phyloP scores from a whole-genome alignment of 2,329 filamentous ascomycete species.

The Thermochaetoides dissita region DNA sequence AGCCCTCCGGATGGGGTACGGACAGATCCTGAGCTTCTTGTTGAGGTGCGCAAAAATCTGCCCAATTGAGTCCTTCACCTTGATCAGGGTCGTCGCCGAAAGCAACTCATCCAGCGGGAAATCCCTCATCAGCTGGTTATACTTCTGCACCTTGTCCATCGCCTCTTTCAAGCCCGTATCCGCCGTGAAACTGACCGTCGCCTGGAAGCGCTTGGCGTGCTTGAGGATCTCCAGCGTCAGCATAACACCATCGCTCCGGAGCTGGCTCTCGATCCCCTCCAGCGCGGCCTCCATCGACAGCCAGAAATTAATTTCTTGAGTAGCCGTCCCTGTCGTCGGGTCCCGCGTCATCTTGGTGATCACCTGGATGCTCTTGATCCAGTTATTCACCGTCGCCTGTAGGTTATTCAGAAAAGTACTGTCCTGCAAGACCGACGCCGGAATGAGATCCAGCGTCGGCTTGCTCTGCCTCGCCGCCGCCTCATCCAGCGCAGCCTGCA shows the following conservation, averaged over 20 bases:
- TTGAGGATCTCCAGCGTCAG: conserved; percentile 90
- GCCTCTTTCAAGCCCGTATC: conserved; percentile 95
- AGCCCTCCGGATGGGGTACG: conserved; percentile 84
- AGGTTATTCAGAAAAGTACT: conserved; percentile 87
- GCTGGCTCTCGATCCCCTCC: conserved; percentile 79
- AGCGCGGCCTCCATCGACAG: conserved; percentile 89
- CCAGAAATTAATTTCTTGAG: conserved; percentile 99
- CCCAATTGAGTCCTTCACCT: conserved; percentile 75
- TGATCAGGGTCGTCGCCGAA: conserved; percentile 76
- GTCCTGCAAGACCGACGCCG: conserved; percentile 63
- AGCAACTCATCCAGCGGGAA: conserved; percentile 91
- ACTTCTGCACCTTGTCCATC: conserved; percentile 92
- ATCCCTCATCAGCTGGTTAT: conserved; percentile 97
- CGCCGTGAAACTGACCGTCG: conserved; percentile 88
- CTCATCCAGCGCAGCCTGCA: conserved; percentile 72
- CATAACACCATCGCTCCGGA: conserved; percentile 75
- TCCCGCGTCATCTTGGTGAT: conserved; percentile 93
- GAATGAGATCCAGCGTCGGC: conserved; percentile 66
- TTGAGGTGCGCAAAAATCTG: conserved; percentile 91
- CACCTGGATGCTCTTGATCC: conserved; percentile 96
- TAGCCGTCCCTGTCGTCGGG: conserved; percentile 60
- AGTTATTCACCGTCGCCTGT: conserved; percentile 85
- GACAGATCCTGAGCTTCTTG: conserved; percentile 92
- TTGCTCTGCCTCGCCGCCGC: conserved; percentile 53
- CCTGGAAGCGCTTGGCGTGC: conserved; percentile 94